These are phyloP conservation scores for Leccinum rimulosum DNA, from an alignment of 768 basidiomycete genomes.

Conservation along the genomic window DNA sequence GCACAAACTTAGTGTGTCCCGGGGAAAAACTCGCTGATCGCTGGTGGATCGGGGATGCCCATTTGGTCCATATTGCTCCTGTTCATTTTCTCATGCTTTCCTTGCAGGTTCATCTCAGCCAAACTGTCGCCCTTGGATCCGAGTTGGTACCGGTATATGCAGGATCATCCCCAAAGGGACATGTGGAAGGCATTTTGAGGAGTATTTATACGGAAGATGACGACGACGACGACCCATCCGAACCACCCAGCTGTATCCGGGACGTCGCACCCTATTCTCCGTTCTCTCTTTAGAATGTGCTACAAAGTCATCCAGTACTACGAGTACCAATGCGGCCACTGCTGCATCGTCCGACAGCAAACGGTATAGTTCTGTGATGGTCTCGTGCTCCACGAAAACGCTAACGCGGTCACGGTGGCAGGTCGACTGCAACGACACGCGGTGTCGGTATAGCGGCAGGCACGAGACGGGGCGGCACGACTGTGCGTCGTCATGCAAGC, in stretches of 20 bases:
- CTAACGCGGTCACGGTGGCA: constrained; percentile 19
- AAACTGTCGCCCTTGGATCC: background rate
- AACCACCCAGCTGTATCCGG: constrained; percentile 5
- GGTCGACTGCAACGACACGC: constrained; percentile 47
- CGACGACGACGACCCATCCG: background rate
- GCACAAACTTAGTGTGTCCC: constrained; percentile 5
- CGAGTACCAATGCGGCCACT: constrained; percentile 35
- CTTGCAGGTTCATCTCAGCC: constrained; percentile 6
- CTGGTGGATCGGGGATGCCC: constrained; percentile 4
- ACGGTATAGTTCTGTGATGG: constrained; percentile 28
- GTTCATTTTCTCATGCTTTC: constrained; percentile 18
- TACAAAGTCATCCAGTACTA: constrained; percentile 33
- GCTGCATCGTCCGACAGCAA: constrained; percentile 29
- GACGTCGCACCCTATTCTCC: background rate
- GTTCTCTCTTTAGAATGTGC: constrained; percentile 28
- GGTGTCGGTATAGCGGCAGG: constrained; percentile 40
- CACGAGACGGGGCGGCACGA: constrained; percentile 36
- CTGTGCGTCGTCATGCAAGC: constrained; percentile 37
- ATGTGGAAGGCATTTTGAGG: background rate
- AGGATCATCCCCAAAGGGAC: constrained; percentile 7
- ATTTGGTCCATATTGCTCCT: constrained; percentile 10
- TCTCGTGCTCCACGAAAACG: background rate
- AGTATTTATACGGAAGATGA: constrained; percentile 24
- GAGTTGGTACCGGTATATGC: constrained; percentile 4
- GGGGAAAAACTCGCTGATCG: constrained; percentile 2